Percentiles rank a stretch among this genome's conserved stretches.
phyloP scores from a whole-genome alignment of 78 protist species.

The Guillardia theta region DNA sequence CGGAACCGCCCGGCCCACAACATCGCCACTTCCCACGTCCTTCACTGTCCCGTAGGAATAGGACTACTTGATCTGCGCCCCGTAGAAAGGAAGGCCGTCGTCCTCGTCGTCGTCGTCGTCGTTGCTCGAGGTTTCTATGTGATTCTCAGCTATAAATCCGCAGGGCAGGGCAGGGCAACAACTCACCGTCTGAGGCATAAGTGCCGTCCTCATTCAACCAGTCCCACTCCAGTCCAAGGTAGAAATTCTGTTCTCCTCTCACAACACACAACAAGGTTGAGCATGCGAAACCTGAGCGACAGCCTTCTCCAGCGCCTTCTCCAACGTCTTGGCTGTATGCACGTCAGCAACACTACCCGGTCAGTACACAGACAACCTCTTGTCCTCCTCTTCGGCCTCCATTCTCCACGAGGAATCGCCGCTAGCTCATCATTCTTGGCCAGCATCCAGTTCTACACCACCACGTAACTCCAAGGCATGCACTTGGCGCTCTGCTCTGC shows the following conservation, averaged over 20 bases:
- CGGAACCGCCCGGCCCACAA: too few relatives aligned
- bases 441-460: background rate
- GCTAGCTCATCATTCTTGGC: background rate
- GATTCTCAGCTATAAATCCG: background rate
- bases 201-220: background rate
- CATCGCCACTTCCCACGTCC: too few relatives aligned
- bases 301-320: background rate
- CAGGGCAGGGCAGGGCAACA: background rate
- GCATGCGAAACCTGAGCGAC: too few relatives aligned
- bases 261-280: too few relatives aligned
- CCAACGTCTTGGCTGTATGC: conserved; percentile 15
- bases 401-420: background rate
- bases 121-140: background rate
- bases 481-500: background rate
- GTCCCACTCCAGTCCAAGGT: conserved; percentile 27
- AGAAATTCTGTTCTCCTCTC: background rate
- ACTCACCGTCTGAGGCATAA: background rate
- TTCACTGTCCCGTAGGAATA: too few relatives aligned
- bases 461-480: background rate
- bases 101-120: background rate
- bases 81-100: background rate
- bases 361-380: background rate
- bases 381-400: background rate
- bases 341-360: background rate
- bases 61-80: background rate